These are phyloP conservation scores for Kodamaea fukazawae DNA, from an alignment of 805 yeast genomes.

Conservation along the genomic window DNA sequence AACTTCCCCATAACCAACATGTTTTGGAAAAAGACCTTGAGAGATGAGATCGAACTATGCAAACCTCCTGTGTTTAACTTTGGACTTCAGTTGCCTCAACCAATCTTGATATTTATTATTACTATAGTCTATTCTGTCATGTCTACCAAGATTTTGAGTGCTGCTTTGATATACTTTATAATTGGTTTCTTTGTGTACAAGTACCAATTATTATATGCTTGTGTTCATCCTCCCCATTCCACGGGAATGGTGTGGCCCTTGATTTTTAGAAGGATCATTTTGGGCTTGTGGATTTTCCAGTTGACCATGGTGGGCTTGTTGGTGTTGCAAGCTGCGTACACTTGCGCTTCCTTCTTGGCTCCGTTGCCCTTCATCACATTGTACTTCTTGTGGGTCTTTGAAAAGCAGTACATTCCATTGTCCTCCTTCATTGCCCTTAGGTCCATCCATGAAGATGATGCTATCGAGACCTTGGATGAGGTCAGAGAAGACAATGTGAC, in stretches of 20 bases:
- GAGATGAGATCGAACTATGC: slow-evolving; percentile 72
- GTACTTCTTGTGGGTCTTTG: slow-evolving; percentile 73
- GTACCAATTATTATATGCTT: slow-evolving; percentile 83
- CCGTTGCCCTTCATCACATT: slow-evolving; percentile 76
- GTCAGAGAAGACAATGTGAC: slow-evolving; percentile 66
- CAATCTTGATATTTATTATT: slow-evolving; percentile 78
- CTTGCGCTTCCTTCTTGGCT: slow-evolving; percentile 63
- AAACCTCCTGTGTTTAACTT: slow-evolving; percentile 91
- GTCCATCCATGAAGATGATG: slow-evolving; percentile 47
- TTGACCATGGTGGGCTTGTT: slow-evolving; percentile 90
- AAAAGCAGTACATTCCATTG: slow-evolving; percentile 75
- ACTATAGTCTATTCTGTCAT: slow-evolving; percentile 85
- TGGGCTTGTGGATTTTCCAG: slow-evolving; percentile 83
- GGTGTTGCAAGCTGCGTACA: slow-evolving; percentile 76
- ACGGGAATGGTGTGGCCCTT: slow-evolving; percentile 97
- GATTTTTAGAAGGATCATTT: slow-evolving; percentile 73
- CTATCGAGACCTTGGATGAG: slow-evolving; percentile 66
- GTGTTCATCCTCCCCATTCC: slow-evolving; percentile 94
- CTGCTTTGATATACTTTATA: slow-evolving; percentile 80
- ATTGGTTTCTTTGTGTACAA: slow-evolving; percentile 88
- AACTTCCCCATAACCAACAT: slow-evolving; percentile 56
- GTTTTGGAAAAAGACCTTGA: slow-evolving; percentile 75
- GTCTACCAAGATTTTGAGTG: slow-evolving; percentile 80
- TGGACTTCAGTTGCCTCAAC: slow-evolving; percentile 89
- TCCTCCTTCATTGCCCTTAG: slow-evolving; percentile 83